Evolutionary conservation across 2,329 filamentous ascomycete species (phyloP), one percentile per base, ranked within the genome.

Genomic region (Ceratocystis diversiconidia): DNA sequence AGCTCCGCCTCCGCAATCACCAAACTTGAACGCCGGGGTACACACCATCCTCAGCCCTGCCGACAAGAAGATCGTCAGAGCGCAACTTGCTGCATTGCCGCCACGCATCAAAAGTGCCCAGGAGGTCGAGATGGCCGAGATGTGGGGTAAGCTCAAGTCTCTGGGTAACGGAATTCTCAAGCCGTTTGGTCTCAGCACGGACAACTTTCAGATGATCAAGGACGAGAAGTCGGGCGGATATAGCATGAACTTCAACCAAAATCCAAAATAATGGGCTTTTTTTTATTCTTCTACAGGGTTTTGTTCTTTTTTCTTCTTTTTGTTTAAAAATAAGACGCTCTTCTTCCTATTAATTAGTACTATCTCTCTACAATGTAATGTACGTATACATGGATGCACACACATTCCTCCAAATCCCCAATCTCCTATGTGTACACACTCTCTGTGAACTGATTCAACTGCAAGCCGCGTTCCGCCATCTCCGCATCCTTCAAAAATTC

Each of bases 91-190:
- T 15, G 77, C 79, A 25, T 75, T 97, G 48, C 89, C 90, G 1
- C 77, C 81, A 1, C 80, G 81, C 68, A 82, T 90, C 62, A 89
- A 92, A 69, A 82, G 82, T 19, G 91, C 92, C 1, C 90, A 91
- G 76, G 87, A 96, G 72, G 82, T 82, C 70, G 94, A 99, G 76
- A 90, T 94, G 82, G 86, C 83, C 2, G 92, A 99, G 76, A 96
- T 97, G 91, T 95, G 96, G 91, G 89, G 88, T 19, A 96, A 97
- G 77, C 76, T 99, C 71, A 96, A 95, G 73, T 85, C 89, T 75
- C 78, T 99, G 68, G 94, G 94, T 0, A 96, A 99, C 73, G 90
- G 91, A 1, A 84, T 99, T 17, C 74, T 99, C 62, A 95, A 89
- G 73, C 92, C 92, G 0, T 97, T 97, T 78, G 94, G 94, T 1